Conservation (phyloP, 306 rosid species). For the Trichosanthes truncata region DNA sequence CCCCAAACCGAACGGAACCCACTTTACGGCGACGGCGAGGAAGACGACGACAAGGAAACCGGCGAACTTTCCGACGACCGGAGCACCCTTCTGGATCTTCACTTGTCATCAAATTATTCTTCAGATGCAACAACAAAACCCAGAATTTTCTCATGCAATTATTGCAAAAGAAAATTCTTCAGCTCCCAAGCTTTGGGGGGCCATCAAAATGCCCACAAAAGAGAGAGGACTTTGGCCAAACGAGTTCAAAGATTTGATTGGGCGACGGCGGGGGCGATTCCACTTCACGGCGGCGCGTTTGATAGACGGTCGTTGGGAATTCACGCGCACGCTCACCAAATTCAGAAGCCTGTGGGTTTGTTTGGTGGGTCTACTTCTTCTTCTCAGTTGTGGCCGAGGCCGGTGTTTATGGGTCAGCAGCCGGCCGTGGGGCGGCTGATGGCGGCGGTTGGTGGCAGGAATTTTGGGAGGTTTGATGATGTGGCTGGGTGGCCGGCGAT, state of each 20-base stretch:
- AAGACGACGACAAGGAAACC: neutral
- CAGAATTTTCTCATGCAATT: conserved; percentile 53
- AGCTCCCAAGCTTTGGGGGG: conserved; percentile 84
- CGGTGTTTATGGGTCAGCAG: neutral
- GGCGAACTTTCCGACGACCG: neutral
- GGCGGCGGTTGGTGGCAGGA: neutral
- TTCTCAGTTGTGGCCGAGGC: neutral
- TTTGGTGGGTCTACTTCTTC: neutral
- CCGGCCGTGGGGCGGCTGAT: neutral
- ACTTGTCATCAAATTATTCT: neutral
- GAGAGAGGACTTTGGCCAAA: conserved; percentile 61
- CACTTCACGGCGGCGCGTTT: conserved; percentile 2
- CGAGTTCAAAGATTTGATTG: conserved; percentile 11
- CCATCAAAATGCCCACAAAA: conserved; percentile 89
- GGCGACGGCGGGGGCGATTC: neutral
- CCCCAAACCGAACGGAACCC: neutral
- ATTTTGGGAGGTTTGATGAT: neutral
- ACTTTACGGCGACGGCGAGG: neutral
- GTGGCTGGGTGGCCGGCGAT: neutral
- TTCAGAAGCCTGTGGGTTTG: neutral
- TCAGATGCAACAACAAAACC: neutral
- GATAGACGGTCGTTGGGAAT: neutral
- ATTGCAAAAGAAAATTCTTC: conserved; percentile 63
- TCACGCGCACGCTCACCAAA: neutral
- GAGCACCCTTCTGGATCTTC: neutral